These are phyloP conservation scores for Leccinum disarticulatum DNA, from an alignment of 768 basidiomycete species.

Conservation along the genomic window DNA sequence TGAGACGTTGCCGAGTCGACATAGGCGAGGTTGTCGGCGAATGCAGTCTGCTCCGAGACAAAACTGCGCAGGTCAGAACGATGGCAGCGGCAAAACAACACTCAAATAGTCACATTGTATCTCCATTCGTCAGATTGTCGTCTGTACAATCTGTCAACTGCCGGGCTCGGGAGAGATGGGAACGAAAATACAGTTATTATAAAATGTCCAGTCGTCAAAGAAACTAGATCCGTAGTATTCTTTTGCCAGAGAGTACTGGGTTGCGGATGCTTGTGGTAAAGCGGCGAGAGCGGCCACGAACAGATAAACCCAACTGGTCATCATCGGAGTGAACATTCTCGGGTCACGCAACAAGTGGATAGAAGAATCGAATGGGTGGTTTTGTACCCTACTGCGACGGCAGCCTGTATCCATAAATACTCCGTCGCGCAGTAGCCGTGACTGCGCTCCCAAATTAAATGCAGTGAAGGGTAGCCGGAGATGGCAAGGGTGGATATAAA, in stretches of 20 bases:
- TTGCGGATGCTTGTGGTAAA: conserved; percentile 20
- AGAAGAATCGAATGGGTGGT: neutral
- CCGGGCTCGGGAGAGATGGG: neutral
- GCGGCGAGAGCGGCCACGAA: conserved; percentile 10
- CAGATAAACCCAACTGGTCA: conserved; percentile 3
- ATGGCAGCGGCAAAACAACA: neutral
- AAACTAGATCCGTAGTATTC: conserved; percentile 61
- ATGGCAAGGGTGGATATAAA: neutral
- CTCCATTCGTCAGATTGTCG: conserved; percentile 71
- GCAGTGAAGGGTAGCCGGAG: neutral
- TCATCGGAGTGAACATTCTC: conserved; percentile 10
- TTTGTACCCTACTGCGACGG: neutral
- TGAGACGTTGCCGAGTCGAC: conserved; percentile 63
- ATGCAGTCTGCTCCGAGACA: conserved; percentile 43
- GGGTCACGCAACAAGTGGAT: neutral
- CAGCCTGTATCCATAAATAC: conserved; percentile 12
- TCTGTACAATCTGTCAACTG: conserved; percentile 33
- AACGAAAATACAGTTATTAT: conserved; percentile 46
- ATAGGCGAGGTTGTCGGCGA: conserved; percentile 53
- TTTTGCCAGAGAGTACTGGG: conserved; percentile 52
- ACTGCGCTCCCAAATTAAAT: conserved; percentile 1
- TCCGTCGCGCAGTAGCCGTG: neutral
- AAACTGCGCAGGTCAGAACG: conserved; percentile 38
- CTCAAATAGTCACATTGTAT: conserved; percentile 44
- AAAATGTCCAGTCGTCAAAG: conserved; percentile 70